These are phyloP conservation scores for Eutrema japonicum DNA, from an alignment of 345 rosid genomes.

Conservation along the genomic window DNA sequence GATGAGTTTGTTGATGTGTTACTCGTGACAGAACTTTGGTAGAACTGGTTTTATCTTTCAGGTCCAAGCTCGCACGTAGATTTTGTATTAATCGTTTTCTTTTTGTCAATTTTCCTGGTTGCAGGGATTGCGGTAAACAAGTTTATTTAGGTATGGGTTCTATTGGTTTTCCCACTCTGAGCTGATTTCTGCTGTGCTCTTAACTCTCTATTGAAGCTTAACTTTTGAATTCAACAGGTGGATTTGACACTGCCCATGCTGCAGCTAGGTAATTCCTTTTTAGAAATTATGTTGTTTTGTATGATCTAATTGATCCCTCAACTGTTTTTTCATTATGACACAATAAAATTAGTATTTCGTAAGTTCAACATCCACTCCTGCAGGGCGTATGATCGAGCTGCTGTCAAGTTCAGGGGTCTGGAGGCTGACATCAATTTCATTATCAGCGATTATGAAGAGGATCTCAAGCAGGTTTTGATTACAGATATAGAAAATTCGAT, in stretches of 20 bases:
- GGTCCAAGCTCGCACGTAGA: not conserved
- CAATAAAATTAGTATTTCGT: slow-evolving; percentile 1
- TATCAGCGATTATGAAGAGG: slow-evolving; percentile 82
- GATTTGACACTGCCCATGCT: slow-evolving; percentile 48
- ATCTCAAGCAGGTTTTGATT: slow-evolving; percentile 70
- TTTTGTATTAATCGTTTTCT: slow-evolving; percentile 15
- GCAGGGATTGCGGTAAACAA: slow-evolving; percentile 98
- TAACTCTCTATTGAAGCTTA: slow-evolving; percentile 23
- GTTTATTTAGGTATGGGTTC: slow-evolving; percentile 80
- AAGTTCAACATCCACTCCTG: slow-evolving; percentile 17
- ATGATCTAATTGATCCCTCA: not conserved
- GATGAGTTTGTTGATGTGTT: slow-evolving; percentile 22
- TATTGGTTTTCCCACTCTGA: slow-evolving; percentile 14
- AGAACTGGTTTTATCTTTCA: not conserved
- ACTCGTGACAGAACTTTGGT: slow-evolving; percentile 4
- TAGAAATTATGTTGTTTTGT: slow-evolving; percentile 3
- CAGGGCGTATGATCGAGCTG: slow-evolving; percentile 97
- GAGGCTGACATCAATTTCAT: slow-evolving; percentile 93
- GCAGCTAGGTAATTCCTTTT: slow-evolving; percentile 63
- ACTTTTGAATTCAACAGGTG: slow-evolving; percentile 36
- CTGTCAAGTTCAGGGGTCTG: slow-evolving; percentile 88
- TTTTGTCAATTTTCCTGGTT: slow-evolving; percentile 26
- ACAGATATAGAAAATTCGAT: not conserved
- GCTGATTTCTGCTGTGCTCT: slow-evolving; percentile 15
- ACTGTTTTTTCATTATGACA: not conserved